Base-by-base conservation (phyloP, 768 basidiomycete genomes). In the Hypholoma fasciculare region DNA sequence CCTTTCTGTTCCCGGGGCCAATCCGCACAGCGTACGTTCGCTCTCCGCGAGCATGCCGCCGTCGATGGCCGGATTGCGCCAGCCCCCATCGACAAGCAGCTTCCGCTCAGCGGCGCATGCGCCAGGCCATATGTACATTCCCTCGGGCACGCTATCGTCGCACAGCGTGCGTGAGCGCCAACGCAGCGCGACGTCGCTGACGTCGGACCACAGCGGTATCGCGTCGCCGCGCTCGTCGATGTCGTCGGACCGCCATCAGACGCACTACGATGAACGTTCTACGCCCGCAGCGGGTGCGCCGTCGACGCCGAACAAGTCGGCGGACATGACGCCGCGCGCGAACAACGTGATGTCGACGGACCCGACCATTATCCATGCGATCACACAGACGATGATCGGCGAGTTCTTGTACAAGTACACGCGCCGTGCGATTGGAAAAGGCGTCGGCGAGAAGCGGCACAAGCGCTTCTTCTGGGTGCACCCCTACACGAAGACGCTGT, bases 381-480 rank as follows among this genome's bases (percentile, higher is more conserved):
- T 98, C 65, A 99, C 97, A 14, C 96, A 98, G 79, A 97, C 96
- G 20, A 99, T 99, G 97, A 98, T 98, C 63, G 96, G 97, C 50
- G 96, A 98, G 78, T 98, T 95, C 75, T 73, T 99, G 76, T 93
- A 92, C 83, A 98, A 98, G 79, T 98, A 99, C 74, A 98, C 96
- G 8, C 82, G 96, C 52, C 83, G 86, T 57, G 76, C 91, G 16
- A 85, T 98, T 66, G 94, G 95, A 20, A 96, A 92, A 73, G 95
- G 94, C 12, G 84, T 94, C 69, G 92, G 92, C 19, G 90, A 94
- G 71, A 88, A 85, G 70, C 79, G 96, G 52, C 97, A 99, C 74
- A 88, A 86, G 71, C 82, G 97, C 38, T 99, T 95, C 86, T 97
- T 98, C 82, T 99, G 97, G 97, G 88, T 99, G n/a, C 96, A 98